phyloP scores from a whole-genome alignment of 768 basidiomycete genomes.

The Boletus huronensis region DNA sequence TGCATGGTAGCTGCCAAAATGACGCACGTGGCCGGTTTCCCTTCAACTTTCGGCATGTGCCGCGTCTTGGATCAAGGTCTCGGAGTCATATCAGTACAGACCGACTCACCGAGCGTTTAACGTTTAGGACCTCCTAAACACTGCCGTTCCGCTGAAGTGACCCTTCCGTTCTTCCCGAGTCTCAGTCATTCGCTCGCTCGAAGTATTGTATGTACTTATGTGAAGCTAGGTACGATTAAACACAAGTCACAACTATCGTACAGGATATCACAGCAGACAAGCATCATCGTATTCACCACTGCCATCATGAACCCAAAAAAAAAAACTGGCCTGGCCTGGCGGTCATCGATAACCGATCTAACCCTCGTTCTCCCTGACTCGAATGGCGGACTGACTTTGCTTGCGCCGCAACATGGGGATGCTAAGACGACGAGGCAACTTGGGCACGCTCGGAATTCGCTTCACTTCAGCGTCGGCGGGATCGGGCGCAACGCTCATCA shows the following conservation, averaged over 20 bases:
- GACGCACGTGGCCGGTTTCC: too few species aligned
- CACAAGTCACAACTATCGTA: neutral
- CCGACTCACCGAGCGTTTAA: too few species aligned
- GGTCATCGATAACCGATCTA: neutral
- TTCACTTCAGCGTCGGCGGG: constrained; percentile 1
- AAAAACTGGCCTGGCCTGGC: neutral
- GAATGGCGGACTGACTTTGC: constrained; percentile 14
- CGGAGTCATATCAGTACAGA: too few species aligned
- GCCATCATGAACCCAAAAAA: neutral
- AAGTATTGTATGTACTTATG: too few species aligned
- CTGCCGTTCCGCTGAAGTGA: too few species aligned
- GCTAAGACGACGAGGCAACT: constrained; percentile 26
- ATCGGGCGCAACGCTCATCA: neutral
- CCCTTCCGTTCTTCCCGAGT: too few species aligned
- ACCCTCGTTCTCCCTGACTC: neutral
- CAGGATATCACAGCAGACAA: constrained; percentile 3
- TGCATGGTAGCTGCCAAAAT: too few species aligned
- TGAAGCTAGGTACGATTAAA: neutral
- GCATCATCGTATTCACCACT: neutral
- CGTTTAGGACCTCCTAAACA: too few species aligned
- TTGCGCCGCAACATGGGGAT: constrained; percentile 30
- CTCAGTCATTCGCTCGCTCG: too few species aligned
- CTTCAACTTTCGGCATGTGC: too few species aligned
- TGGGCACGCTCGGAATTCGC: constrained; percentile 21
- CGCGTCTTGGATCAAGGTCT: too few species aligned